Evolutionary conservation across 768 basidiomycete species (phyloP), one percentile per base, ranked within the genome.

Genomic region (Cyclocybe cylindracea): DNA sequence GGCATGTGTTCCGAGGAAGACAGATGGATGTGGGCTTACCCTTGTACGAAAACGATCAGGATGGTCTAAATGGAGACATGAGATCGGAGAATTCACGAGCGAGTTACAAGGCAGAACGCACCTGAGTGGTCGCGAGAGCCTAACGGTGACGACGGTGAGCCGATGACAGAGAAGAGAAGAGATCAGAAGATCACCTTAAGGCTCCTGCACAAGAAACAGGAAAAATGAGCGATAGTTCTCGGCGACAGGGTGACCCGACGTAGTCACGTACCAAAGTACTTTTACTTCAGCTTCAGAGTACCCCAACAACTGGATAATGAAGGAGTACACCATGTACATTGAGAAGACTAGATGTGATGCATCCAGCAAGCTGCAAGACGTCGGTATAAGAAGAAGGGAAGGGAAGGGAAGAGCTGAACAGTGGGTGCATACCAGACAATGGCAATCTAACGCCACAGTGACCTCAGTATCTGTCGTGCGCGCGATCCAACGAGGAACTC

Each of bases 41-140:
- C 57, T 64, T 70, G 68, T 3, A 70, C 68, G 19, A 66, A 59
- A 38, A 68, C 34, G 39, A 68, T 64, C 33, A 70, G 54, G 10
- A 68, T 29, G 5, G 57, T 57, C 63, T 68, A 46, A 38, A 50
- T 29, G n/a, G 34, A 35, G 39, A 19, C 24, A 40, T 47, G 36
- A 8, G 43, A 31, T 41, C 44, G 34, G 11, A 39, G 10, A 35
- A 41, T 29, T 42, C 7, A 8, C 34, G 34, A 24, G 40, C 19
- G 8, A 11, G n/a, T 14, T 24, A 14, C 42, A 38, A 38, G 31
- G 32, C 29, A 42, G 24, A 6, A 7, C 51, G 34, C 46, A 60
- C 61, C 61, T 65, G 64, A 31, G 48, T 49, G 8, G 64, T 54
- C 2, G 58, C 64, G 42, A 63, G 46, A 9, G 58, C 64, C 61